Evolutionary conservation across 148 eudicot genomes (phyloP).

Genomic region (Linanthus parryae): DNA sequence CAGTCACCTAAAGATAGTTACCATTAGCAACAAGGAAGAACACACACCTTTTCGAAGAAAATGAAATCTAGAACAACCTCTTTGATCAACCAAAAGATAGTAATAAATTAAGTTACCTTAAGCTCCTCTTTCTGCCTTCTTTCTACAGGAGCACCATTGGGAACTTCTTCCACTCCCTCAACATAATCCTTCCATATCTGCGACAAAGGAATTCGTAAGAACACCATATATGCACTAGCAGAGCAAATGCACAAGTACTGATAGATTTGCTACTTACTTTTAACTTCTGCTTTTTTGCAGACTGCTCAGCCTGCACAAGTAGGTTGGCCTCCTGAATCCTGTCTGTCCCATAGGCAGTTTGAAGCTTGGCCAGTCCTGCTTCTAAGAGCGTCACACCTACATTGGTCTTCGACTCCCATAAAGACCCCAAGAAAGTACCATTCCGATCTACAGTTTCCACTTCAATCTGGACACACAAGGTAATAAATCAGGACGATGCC

Average conservation of each 20-base stretch:
- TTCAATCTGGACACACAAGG: conserved; percentile 48
- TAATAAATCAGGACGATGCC: too few species aligned
- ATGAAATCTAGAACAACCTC: too few species aligned
- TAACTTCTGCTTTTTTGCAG: conserved; percentile 80
- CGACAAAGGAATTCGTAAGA: conserved; percentile 7
- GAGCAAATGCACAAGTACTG: too few species aligned
- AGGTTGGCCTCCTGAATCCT: conserved; percentile 73
- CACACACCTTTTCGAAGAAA: too few species aligned
- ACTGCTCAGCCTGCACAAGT: conserved; percentile 79
- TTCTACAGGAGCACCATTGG: conserved; percentile 49
- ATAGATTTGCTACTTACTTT: conserved; percentile 73
- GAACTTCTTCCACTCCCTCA: conserved; percentile 73
- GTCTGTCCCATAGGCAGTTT: conserved; percentile 60
- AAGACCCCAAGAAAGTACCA: conserved; percentile 88
- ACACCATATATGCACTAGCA: background rate
- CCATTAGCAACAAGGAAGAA: conserved; percentile 1
- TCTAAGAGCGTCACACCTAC: conserved; percentile 60
- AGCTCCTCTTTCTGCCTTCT: conserved; percentile 75
- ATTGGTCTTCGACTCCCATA: conserved; percentile 78
- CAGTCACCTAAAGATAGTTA: conserved; percentile 43
- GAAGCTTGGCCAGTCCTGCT: conserved; percentile 92
- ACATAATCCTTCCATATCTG: conserved; percentile 94
- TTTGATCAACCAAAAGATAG: too few species aligned
- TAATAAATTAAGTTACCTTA: conserved; percentile 33
- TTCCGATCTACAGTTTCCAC: conserved; percentile 94